Base-by-base conservation (phyloP, 2,329 filamentous ascomycete species). In the Sporothrix luriei region DNA sequence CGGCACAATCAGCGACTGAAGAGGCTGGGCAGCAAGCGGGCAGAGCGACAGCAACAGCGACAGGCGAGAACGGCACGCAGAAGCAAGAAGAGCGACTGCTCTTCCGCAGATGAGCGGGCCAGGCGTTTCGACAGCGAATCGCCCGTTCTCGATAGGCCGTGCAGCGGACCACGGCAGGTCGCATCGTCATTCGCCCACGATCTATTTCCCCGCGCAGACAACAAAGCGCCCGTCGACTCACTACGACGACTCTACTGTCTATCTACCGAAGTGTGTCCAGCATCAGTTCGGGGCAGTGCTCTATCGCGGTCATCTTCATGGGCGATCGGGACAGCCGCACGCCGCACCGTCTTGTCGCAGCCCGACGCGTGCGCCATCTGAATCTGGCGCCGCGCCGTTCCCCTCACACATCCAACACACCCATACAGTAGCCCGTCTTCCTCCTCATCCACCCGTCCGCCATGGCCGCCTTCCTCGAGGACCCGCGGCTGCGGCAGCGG, bases 401-500 rank as follows among this genome's bases (percentile, higher is more conserved):
- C 5, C 1, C 49, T 2, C 19, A 10, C n/a, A 9, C 49, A 24
- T 24, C 49, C 16, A 7, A 43, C 11, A 14, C 10, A 43, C 9
- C 14, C 40, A 43, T 43, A 43, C 14, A 3, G 4, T 43, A 43
- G 11, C 4, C 1, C 40, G 4, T 16, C 11, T 16, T 13, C 40
- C 1, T 33, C 33, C 33, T 33, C 13, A 10, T 11, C 40, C 40
- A 43, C 40, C 40, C 33, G 5, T 33, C 14, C 43, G 43, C 71
- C 72, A 88, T 88, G 86, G 82, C 71, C 13, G 64, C 85, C 68
- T 88, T 90, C 74, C 82, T 90, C 73, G 87, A 90, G 77, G 94
- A 97, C 80, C 94, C 94, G 72, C 91, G 94, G 76, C 88, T 97
- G 79, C 92, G 94, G 74, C 93, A 97, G 80, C 93, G 92, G 75